Evolutionary conservation across 352 stramenopile genomes (phyloP), one percentile per base, ranked within the genome.

Genomic region (Pythium aphanidermatum): DNA sequence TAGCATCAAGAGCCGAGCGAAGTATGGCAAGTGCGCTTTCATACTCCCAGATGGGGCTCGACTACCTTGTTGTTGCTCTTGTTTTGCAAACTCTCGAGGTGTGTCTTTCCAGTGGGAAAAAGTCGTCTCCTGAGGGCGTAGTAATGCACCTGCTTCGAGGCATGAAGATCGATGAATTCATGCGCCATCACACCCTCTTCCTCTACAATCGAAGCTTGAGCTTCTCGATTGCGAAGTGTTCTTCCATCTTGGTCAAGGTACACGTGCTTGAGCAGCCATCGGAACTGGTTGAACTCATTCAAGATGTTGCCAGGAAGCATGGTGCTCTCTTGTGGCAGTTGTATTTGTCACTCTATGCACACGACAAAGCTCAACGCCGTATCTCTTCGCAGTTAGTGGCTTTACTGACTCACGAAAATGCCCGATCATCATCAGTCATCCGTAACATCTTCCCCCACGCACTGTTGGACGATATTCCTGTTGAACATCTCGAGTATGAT

Each of bases 121-220:
- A 91, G 26, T 76, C 82, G 35, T 88, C 82, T 2, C 82, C 82
- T 0, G 82, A 94, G 63, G 58, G 75, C 39, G 76, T 94, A 13
- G 60, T 67, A 12, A 68, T 66, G 16, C 75, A 92, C 57, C 43
- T 94, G 34, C 63, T 94, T 37, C 73, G 78, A 45, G 74, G 79
- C 11, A 94, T 94, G 82, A 76, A 71, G 23, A 74, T 94, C 33
- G 79, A 91, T 38, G 79, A 91, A 25, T 94, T 94, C 56, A 87
- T 80, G 63, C 76, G 78, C 5, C 82, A 94, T 39, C 72, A 94
- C 51, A 79, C 79, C 25, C 49, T 94, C 14, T 94, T 94, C 51
- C 46, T 91, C 23, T 88, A 83, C 51, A 94, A 90, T 23, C 73
- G 82, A n/a, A 91, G 77, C 40, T 39, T 94, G 44, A 89, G 75